phyloP scores from a whole-genome alignment of 169 alveolate species.

The Plasmodium knowlesi region DNA sequence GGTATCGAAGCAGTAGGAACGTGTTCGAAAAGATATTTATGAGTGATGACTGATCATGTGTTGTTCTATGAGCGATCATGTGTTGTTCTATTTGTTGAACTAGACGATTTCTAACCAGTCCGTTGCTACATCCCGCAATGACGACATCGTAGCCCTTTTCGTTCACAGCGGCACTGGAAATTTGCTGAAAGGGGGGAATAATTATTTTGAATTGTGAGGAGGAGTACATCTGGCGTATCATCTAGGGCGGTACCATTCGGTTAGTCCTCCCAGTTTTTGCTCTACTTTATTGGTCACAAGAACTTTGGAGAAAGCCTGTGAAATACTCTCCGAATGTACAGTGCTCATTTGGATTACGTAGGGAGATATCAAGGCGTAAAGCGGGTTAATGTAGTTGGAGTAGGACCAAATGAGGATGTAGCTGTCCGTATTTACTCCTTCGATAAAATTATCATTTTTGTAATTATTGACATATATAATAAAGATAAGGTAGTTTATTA shows the following conservation, averaged over 20 bases:
- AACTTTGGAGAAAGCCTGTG: not conserved
- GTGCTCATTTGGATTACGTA: constrained; percentile 32
- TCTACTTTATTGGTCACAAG: not conserved
- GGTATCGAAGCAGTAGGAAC: not conserved
- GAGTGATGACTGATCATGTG: not conserved
- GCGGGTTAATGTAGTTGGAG: constrained; percentile 50
- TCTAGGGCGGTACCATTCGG: not conserved
- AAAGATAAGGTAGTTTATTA: constrained; percentile 59
- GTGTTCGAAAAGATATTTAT: not conserved
- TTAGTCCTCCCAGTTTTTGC: not conserved
- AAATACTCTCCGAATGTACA: not conserved
- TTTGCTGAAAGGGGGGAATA: constrained; percentile 32
- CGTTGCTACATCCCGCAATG: constrained; percentile 71
- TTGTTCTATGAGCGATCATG: not conserved
- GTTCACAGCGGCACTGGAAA: constrained; percentile 65
- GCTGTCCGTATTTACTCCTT: constrained; percentile 73
- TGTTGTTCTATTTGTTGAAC: not conserved
- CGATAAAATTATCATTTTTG: constrained; percentile 53
- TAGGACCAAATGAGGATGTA: constrained; percentile 70
- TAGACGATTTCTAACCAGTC: constrained; percentile 23
- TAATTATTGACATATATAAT: constrained; percentile 48
- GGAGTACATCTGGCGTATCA: not conserved
- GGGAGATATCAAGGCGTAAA: constrained; percentile 70
- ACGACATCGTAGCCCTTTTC: constrained; percentile 49
- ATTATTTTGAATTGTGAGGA: not conserved